Evolutionary conservation across 306 rosid species (phyloP), one percentile per base, ranked within the genome.

Genomic region (Glycine latifolia): DNA sequence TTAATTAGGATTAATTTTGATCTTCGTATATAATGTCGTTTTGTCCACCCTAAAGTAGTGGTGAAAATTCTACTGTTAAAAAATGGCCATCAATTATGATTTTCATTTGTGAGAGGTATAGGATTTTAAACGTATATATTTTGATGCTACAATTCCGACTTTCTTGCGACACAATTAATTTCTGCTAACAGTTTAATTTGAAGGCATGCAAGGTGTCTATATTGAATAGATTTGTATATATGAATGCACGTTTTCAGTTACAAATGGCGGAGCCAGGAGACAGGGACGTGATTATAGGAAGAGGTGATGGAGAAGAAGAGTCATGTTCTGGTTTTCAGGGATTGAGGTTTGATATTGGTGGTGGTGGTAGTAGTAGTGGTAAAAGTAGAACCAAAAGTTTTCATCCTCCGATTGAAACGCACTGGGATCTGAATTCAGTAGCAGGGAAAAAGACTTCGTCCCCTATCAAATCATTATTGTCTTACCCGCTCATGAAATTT

Each of bases 321-420:
- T 37, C 81, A 31, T 33, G 78, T n/a, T 81, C 86, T 66, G 71
- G 63, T 62, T 69, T 61, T 54, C 78, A 71, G 58, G 75, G 71
- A 76, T 43, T 70, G 58, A 55, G 13, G 71, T 3, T 46, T 13
- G n/a, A 7, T 3, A 8, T 67, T 31, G 73, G 78, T 33, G 71
- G 82, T 63, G 44, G 75, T 59, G 2, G 46, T 39, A 79, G 31
- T 26, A 50, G 75, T 59, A 6, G 46, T 17, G 12, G 63, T 39
- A 79, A 41, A 33, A 75, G 81, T 54, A 85, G 7, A 77, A 81
- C 70, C 9, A 94, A 91, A 68, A 60, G 60, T 6, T 3, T 91
- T 71, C 87, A 90, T 72, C 92, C 97, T 0, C 92, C 99, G 0
- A 92, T 95, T 61, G 99, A 95, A 78, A 46, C 84, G 44, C 79